These are phyloP conservation scores for Neurospora sp. DNA, from an alignment of 2,329 filamentous ascomycete species.

Conservation along the genomic window DNA sequence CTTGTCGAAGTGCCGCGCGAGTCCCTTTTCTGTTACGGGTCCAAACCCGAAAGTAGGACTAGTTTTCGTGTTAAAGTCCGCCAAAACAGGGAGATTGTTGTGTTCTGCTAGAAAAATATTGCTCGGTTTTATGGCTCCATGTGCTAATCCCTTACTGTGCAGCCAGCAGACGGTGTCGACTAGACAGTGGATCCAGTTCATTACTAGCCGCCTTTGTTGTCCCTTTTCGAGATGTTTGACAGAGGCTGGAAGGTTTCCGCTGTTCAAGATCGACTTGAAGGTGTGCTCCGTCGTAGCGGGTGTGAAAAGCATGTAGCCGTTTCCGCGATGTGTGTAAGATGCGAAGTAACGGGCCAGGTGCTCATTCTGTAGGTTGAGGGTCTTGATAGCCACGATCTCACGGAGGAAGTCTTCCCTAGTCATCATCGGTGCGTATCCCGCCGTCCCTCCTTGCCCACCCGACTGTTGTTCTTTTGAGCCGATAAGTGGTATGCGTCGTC, in stretches of 20 bases:
- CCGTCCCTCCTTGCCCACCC: constrained; percentile 23
- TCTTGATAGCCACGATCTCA: constrained; percentile 48
- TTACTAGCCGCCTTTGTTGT: constrained; percentile 47
- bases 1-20: constrained; percentile 40
- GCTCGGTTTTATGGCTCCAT: constrained; percentile 56
- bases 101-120: background rate
- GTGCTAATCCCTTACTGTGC: constrained; percentile 53
- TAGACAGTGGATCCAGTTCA: constrained; percentile 70
- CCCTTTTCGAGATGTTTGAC: constrained; percentile 54
- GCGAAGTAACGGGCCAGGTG: constrained; percentile 64
- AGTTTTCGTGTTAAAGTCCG: background rate
- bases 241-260: constrained; percentile 40
- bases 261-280: constrained; percentile 57
- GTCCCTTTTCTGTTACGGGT: background rate
- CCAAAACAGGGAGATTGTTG: background rate
- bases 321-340: constrained; percentile 56
- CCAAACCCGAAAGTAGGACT: background rate
- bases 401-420: constrained; percentile 46
- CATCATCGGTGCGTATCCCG: constrained; percentile 28
- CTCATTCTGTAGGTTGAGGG: constrained; percentile 45
- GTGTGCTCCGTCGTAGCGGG: constrained; percentile 54
- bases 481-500: constrained; percentile 44
- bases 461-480: background rate
- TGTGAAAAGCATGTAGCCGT: constrained; percentile 56
- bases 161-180: constrained; percentile 58